Base-by-base conservation (phyloP, 1,139 yeast species). In the Trichomonascaceae sp. region DNA sequence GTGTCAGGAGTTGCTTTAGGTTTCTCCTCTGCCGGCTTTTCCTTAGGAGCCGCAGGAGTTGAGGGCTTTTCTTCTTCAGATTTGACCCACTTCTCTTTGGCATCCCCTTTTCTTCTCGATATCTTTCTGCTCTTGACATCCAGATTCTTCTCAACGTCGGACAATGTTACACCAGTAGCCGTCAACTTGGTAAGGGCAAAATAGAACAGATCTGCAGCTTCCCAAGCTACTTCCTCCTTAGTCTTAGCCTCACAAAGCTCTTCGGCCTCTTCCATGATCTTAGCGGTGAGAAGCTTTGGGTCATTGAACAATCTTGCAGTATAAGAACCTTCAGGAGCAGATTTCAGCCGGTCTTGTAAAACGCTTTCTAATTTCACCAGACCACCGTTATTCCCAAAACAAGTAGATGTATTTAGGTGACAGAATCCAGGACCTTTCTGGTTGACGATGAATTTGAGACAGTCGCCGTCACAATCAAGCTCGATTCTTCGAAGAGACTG, bases 251-350 rank as follows among this genome's bases (percentile, higher is more conserved):
- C 97, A 44, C 91, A 83, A 59, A 93, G 80, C 70, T 95, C 99
- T 66, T 93, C 98, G 54, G 96, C 95, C 71, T 93, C 99, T 74
- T 93, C 99, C 69, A 83, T 82, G 71, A 93, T 85, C 75, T 93
- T 93, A 19, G 98, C 96, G 55, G 80, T 75, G 61, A 95, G 76
- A 52, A 93, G 76, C 32, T 76, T 78, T 47, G 83, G 83, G 70
- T 93, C 98, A 53, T 80, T 77, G 66, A 93, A 90, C 59, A 93
- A 77, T 60, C 99, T 79, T 65, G 85, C 85, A 27, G 99, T 91
- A 73, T 93, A 93, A 2, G 97, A 90, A 1, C 96, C 97, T 61
- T 77, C 87, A 24, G 96, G 96, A 2, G 98, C 95, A 62, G 76
- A 75, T 9, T 60, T 66, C 53, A 69, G 62, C 53, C 84, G 71